Conservation (phyloP, 805 yeast species). For the Barnettozyma populi region DNA sequence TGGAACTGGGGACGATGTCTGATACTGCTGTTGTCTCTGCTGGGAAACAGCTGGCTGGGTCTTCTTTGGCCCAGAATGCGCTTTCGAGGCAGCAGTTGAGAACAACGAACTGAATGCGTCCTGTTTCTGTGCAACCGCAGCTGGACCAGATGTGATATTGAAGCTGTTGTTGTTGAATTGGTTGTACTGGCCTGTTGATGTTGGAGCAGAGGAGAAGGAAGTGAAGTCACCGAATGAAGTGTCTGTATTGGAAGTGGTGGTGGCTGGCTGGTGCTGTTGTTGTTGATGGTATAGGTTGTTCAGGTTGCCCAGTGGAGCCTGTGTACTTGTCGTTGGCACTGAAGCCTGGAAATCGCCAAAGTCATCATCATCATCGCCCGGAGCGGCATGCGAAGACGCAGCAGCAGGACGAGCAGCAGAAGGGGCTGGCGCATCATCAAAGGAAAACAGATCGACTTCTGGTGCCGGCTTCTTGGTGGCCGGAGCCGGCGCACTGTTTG, state of each 20-base stretch:
- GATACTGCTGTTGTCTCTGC: background rate
- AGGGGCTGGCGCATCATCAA: constrained; percentile 33
- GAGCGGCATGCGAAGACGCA: background rate
- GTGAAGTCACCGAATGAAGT: constrained; percentile 23
- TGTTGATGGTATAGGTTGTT: constrained; percentile 29
- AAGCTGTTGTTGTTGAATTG: constrained; percentile 7
- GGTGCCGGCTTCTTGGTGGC: constrained; percentile 16
- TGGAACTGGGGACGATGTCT: background rate
- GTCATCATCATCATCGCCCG: constrained; percentile 53
- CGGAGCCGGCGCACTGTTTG: constrained; percentile 6
- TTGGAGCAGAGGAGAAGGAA: constrained; percentile 17
- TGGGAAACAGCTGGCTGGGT: constrained; percentile 2
- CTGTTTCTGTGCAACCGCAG: constrained; percentile 34
- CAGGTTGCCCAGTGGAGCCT: constrained; percentile 23
- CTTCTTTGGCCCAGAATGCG: constrained; percentile 14
- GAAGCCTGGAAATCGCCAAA: constrained; percentile 79
- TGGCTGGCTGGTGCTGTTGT: constrained; percentile 9
- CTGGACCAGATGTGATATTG: constrained; percentile 31
- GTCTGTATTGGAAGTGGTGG: constrained; percentile 19
- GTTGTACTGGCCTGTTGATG: constrained; percentile 8
- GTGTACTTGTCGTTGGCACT: constrained; percentile 24
- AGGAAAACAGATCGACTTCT: constrained; percentile 44
- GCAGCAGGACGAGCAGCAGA: no score
- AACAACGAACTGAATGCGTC: constrained; percentile 75
- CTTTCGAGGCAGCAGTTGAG: constrained; percentile 51